These are phyloP conservation scores for Neltuma alba DNA, from an alignment of 306 rosid genomes.

Conservation along the genomic window DNA sequence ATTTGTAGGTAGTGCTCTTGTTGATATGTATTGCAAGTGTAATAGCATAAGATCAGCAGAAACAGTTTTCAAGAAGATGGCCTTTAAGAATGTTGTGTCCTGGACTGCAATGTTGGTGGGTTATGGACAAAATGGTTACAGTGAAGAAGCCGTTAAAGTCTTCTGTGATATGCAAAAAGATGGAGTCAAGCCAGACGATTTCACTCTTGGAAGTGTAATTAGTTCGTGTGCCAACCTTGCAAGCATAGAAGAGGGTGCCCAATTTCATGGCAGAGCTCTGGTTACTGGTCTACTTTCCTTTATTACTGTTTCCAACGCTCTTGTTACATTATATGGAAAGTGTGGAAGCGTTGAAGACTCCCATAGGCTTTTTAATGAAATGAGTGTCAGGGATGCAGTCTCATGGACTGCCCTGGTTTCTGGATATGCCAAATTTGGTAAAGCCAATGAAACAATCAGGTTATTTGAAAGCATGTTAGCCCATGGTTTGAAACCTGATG, in stretches of 20 bases:
- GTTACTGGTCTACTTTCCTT: slow-evolving; percentile 73
- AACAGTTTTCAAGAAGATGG: slow-evolving; percentile 73
- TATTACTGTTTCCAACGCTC: slow-evolving; percentile 82
- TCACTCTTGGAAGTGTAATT: slow-evolving; percentile 82
- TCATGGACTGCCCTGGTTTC: slow-evolving; percentile 96
- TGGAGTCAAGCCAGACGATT: slow-evolving; percentile 80
- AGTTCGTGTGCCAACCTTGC: slow-evolving; percentile 96
- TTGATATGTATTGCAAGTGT: slow-evolving; percentile 94
- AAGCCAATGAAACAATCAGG: slow-evolving; percentile 69
- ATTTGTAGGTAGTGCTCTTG: slow-evolving; percentile 87
- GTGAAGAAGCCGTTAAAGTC: slow-evolving; percentile 85
- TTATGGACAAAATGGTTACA: slow-evolving; percentile 84
- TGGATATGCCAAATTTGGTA: slow-evolving; percentile 81
- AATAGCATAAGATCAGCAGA: slow-evolving; percentile 69
- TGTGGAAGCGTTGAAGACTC: slow-evolving; percentile 85
- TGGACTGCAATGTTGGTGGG: slow-evolving; percentile 96
- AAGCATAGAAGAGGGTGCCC: slow-evolving; percentile 95
- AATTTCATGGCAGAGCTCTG: slow-evolving; percentile 80
- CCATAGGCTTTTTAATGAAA: slow-evolving; percentile 66
- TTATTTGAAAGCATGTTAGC: slow-evolving; percentile 74
- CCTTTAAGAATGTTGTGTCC: slow-evolving; percentile 74
- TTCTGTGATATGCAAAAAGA: slow-evolving; percentile 80
- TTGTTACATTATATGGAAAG: slow-evolving; percentile 81
- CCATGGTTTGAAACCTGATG: slow-evolving; percentile 74
- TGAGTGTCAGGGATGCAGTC: slow-evolving; percentile 71